A percentile compares a stretch with the other conserved stretches of the same genome.
Evolutionary conservation across 805 yeast species (phyloP).

Genomic region (Candida krabiensis): DNA sequence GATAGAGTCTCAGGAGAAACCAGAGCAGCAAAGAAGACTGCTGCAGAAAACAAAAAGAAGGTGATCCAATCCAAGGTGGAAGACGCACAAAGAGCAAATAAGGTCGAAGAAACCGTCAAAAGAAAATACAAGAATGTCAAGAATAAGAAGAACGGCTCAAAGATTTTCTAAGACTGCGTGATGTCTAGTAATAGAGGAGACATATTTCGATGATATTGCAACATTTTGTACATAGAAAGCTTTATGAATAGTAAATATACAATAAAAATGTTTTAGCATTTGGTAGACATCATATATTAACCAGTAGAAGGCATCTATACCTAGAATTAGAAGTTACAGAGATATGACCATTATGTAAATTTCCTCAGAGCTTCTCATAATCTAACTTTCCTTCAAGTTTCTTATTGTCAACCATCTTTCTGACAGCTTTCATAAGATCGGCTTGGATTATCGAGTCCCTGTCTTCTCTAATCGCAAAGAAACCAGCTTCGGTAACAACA

Average conservation of each 20-base stretch:
- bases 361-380: slow-evolving; percentile 77
- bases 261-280: neutral
- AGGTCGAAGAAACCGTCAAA: slow-evolving; percentile 14
- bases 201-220: neutral
- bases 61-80: slow-evolving; percentile 17
- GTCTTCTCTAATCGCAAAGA: slow-evolving; percentile 96
- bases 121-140: slow-evolving; percentile 21
- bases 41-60: slow-evolving; percentile 19
- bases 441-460: slow-evolving; percentile 91
- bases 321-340: neutral
- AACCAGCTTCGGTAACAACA: slow-evolving; percentile 97
- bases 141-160: slow-evolving; percentile 16
- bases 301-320: no score
- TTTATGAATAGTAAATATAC: neutral
- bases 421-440: slow-evolving; percentile 95
- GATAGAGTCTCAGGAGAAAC: slow-evolving; percentile 27
- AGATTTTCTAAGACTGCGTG: slow-evolving; percentile 13
- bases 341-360: neutral
- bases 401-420: slow-evolving; percentile 96
- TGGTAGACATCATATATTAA: neutral
- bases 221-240: neutral
- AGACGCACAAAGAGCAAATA: slow-evolving; percentile 25
- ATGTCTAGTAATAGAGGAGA: no score
- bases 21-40: slow-evolving; percentile 17
- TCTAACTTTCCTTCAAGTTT: slow-evolving; percentile 95